Percentiles rank a stretch among this genome's conserved stretches.
phyloP scores from a whole-genome alignment of 768 basidiomycete species.

The Lyophyllum decastes region DNA sequence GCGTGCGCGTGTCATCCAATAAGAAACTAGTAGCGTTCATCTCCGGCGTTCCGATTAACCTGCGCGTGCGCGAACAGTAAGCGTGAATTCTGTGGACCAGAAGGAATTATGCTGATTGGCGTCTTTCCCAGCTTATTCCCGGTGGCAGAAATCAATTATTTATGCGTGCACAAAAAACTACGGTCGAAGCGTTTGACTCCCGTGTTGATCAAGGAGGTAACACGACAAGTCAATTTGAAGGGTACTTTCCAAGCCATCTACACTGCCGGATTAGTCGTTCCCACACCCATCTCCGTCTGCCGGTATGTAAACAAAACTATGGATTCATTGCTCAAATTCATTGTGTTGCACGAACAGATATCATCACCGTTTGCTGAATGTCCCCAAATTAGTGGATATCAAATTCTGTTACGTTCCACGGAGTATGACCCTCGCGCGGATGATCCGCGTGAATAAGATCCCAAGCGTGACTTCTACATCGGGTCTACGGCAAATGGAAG shows the following conservation, averaged over 20 bases:
- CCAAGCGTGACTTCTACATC: slow-evolving; percentile 49
- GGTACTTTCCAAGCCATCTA: slow-evolving; percentile 98
- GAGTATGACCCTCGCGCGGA: slow-evolving; percentile 86
- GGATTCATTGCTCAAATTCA: not conserved
- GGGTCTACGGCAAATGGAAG: slow-evolving; percentile 88
- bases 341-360: slow-evolving; percentile 53
- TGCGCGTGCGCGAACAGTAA: slow-evolving; percentile 86
- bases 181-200: slow-evolving; percentile 94
- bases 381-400: slow-evolving; percentile 89
- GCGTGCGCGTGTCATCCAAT: slow-evolving; percentile 87
- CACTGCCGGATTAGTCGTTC: slow-evolving; percentile 90
- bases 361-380: slow-evolving; percentile 88
- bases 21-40: slow-evolving; percentile 97
- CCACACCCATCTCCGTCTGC: slow-evolving; percentile 89
- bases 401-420: slow-evolving; percentile 88
- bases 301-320: slow-evolving; percentile 46
- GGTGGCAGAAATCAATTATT: slow-evolving; percentile 93
- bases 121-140: slow-evolving; percentile 40
- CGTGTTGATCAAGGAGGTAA: slow-evolving; percentile 96
- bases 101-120: not conserved
- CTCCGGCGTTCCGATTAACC: slow-evolving; percentile 83
- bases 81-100: slow-evolving; percentile 24
- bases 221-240: slow-evolving; percentile 84
- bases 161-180: slow-evolving; percentile 97
- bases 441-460: slow-evolving; percentile 77